Evolutionary conservation across 1,284 basidiomycete genomes (phyloP).

Genomic region (Irpex sp.): DNA sequence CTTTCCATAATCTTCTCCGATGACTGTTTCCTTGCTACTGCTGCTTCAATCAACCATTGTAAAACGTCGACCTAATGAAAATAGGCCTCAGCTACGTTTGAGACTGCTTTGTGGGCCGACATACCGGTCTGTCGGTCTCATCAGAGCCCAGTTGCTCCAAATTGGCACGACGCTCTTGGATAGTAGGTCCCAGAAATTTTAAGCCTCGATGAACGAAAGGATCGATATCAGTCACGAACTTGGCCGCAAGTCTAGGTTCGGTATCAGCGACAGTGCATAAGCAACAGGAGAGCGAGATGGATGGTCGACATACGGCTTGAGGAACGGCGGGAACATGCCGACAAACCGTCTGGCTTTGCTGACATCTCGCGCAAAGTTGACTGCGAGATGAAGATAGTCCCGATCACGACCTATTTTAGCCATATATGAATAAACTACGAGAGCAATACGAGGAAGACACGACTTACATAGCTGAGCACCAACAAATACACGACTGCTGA

Average conservation of each 20-base stretch:
- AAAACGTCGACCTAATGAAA: slow-evolving; percentile 4
- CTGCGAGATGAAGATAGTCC: slow-evolving; percentile 17
- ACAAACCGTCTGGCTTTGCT: slow-evolving; percentile 13
- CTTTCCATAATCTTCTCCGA: slow-evolving; percentile 12
- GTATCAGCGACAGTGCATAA: background rate
- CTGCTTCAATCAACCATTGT: slow-evolving; percentile 4
- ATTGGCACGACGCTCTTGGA: slow-evolving; percentile 15
- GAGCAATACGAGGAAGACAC: background rate
- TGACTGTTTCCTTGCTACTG: background rate
- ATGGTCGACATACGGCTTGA: slow-evolving; percentile 16
- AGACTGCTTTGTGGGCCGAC: background rate
- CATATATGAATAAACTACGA: background rate
- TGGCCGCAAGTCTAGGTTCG: background rate
- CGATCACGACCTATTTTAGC: slow-evolving; percentile 18
- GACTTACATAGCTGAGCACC: slow-evolving; percentile 10
- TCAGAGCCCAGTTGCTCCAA: background rate
- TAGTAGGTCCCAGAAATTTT: slow-evolving; percentile 13
- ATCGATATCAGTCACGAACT: slow-evolving; percentile 11
- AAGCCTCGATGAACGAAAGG: slow-evolving; percentile 2
- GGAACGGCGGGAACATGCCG: slow-evolving; percentile 11
- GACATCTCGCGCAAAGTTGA: slow-evolving; percentile 19
- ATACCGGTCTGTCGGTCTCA: background rate
- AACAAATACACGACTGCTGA: slow-evolving; percentile 14
- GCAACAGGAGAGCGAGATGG: background rate
- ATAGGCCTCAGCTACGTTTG: background rate